phyloP scores from a whole-genome alignment of 164 flowering plant species.

The Umbilicus rupestris region DNA sequence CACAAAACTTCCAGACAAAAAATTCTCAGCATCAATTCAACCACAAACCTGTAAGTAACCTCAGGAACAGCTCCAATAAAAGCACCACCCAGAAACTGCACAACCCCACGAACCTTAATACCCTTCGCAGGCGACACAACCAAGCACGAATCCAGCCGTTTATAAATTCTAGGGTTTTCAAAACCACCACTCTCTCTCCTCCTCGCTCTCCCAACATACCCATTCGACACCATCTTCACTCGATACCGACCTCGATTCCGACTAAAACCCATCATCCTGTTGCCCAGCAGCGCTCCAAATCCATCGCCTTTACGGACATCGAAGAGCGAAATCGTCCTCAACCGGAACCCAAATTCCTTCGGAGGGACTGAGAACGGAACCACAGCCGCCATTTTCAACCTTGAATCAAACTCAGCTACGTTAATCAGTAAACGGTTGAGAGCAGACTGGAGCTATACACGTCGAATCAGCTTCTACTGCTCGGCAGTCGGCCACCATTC shows the following conservation, averaged over 20 bases:
- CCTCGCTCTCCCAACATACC: slow-evolving; percentile 18
- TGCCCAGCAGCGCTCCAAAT: background rate
- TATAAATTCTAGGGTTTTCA: slow-evolving; percentile 17
- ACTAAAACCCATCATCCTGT: background rate
- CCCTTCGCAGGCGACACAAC: slow-evolving; percentile 61
- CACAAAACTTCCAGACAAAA: background rate
- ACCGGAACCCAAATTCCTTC: background rate
- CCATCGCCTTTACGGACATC: slow-evolving; percentile 1
- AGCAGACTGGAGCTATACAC: background rate
- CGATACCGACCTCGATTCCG: background rate
- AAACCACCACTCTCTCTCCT: background rate
- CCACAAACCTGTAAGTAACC: slow-evolving; percentile 60
- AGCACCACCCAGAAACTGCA: slow-evolving; percentile 90
- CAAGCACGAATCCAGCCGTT: slow-evolving; percentile 53
- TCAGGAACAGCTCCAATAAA: slow-evolving; percentile 94
- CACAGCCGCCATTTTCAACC: background rate
- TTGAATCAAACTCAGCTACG: background rate
- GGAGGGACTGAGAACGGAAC: background rate
- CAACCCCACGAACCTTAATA: slow-evolving; percentile 57
- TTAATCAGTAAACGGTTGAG: background rate
- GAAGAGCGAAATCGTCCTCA: background rate
- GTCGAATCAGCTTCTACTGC: background rate
- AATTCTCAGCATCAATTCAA: no score
- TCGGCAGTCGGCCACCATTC: background rate
- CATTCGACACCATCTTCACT: slow-evolving; percentile 23